Evolutionary conservation across 495 filamentous ascomycete genomes (phyloP).

Genomic region (Tuber melanosporum): DNA sequence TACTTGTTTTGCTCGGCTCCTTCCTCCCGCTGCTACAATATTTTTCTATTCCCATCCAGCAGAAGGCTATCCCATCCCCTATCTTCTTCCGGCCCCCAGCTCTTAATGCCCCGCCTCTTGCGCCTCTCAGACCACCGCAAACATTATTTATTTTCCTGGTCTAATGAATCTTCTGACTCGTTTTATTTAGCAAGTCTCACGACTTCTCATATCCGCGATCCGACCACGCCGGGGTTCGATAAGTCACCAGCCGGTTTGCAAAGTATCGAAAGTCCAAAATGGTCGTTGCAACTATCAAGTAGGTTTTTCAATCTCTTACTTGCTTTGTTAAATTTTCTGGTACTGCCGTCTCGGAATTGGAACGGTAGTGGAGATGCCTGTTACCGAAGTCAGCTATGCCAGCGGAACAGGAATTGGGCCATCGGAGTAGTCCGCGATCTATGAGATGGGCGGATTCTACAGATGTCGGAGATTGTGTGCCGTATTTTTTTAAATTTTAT

Average conservation of each 20-base stretch:
- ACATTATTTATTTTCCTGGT: constrained; percentile 7
- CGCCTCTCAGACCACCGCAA: constrained; percentile 10
- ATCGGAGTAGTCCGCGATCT: not conserved
- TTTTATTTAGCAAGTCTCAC: constrained; percentile 18
- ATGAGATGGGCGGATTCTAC: not conserved
- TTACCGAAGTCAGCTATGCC: constrained; percentile 3
- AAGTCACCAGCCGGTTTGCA: constrained; percentile 12
- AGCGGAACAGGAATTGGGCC: not conserved
- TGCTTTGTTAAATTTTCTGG: constrained; percentile 16
- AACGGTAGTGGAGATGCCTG: constrained; percentile 1
- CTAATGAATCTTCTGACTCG: constrained; percentile 15
- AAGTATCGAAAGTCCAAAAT: constrained; percentile 48
- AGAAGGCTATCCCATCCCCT: not conserved
- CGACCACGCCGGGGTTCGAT: constrained; percentile 9
- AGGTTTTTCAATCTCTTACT: constrained; percentile 43
- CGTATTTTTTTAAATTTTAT: not conserved
- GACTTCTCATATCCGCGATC: constrained; percentile 19
- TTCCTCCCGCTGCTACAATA: not conserved
- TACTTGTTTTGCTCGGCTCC: not conserved
- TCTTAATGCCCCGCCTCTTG: not conserved
- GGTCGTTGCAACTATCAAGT: constrained; percentile 84
- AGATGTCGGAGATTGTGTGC: not conserved
- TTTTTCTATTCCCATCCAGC: not conserved
- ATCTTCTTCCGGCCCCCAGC: not conserved
- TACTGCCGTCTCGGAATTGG: constrained; percentile 4